A percentile compares a stretch with the other conserved stretches of the same genome.
These are phyloP conservation scores for Bipolaris sorokiniana DNA, from an alignment of 2,329 filamentous ascomycete species.

Conservation along the genomic window DNA sequence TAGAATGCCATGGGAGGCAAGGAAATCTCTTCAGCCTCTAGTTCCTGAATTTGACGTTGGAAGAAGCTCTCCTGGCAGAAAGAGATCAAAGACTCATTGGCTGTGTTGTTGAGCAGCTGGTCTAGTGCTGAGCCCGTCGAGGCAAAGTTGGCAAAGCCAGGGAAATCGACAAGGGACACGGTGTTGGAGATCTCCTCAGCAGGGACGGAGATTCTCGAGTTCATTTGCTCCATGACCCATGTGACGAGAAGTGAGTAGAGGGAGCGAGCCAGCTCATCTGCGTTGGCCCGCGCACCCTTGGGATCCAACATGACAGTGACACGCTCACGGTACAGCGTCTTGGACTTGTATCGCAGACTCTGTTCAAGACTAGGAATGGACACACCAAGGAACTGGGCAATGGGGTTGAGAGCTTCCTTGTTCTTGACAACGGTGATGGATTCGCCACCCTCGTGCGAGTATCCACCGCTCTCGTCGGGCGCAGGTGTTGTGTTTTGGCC, in stretches of 20 bases:
- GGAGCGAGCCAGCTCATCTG: conserved; percentile 90
- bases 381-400: conserved; percentile 95
- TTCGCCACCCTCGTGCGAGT: conserved; percentile 91
- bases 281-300: conserved; percentile 84
- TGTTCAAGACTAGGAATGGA: conserved; percentile 80
- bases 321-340: conserved; percentile 92
- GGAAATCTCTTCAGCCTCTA: conserved; percentile 91
- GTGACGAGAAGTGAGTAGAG: conserved; percentile 93
- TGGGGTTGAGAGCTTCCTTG: conserved; percentile 82
- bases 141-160: conserved; percentile 85
- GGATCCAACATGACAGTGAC: conserved; percentile 99
- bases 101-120: conserved; percentile 92
- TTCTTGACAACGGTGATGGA: conserved; percentile 88
- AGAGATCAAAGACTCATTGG: conserved; percentile 90
- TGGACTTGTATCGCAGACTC: conserved; percentile 93
- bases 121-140: conserved; percentile 86
- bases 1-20: conserved; percentile 95
- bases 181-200: conserved; percentile 94
- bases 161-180: conserved; percentile 93
- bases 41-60: conserved; percentile 87
- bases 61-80: conserved; percentile 95
- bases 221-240: conserved; percentile 91
- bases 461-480: conserved; percentile 92
- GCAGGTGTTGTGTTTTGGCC: conserved; percentile 78
- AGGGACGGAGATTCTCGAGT: conserved; percentile 83